These are phyloP conservation scores for Sugiyamaella pinicola DNA, from an alignment of 1,139 yeast species.

Conservation along the genomic window DNA sequence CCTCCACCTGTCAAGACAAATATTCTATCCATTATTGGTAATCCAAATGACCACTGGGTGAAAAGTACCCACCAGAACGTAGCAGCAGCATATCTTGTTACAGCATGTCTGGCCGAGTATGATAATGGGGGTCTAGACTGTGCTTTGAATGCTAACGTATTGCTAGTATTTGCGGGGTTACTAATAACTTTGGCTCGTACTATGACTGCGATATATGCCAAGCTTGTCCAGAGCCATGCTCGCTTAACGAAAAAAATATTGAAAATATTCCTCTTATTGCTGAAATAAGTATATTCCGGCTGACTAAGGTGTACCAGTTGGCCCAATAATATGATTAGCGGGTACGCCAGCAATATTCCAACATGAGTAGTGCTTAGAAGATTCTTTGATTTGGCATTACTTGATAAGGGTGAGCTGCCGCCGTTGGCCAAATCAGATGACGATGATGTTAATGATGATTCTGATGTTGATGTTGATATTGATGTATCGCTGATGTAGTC, in stretches of 20 bases:
- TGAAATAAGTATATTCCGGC: constrained; percentile 47
- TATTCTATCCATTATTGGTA: constrained; percentile 86
- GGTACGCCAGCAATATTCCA: constrained; percentile 29
- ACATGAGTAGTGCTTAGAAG: neutral
- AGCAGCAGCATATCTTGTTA: constrained; percentile 49
- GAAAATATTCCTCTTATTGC: constrained; percentile 63
- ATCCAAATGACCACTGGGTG: constrained; percentile 86
- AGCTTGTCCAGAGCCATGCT: constrained; percentile 93
- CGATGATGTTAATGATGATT: neutral
- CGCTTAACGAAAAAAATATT: constrained; percentile 76
- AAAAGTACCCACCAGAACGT: constrained; percentile 81
- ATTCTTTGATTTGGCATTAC: neutral
- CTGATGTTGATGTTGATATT: too few relatives aligned
- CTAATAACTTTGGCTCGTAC: constrained; percentile 21
- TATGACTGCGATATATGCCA: constrained; percentile 39
- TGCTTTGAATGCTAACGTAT: too few relatives aligned
- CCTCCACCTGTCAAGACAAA: constrained; percentile 82
- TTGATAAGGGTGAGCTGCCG: neutral
- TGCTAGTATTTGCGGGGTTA: neutral
- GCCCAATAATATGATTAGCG: constrained; percentile 38
- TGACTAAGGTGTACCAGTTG: constrained; percentile 32
- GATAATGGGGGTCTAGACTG: constrained; percentile 2
- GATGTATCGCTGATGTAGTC: too few relatives aligned
- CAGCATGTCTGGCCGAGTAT: constrained; percentile 5
- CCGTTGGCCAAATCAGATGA: too few relatives aligned